Base-by-base conservation (phyloP, 495 filamentous ascomycete genomes). In the Podospora pseudoanserina region DNA sequence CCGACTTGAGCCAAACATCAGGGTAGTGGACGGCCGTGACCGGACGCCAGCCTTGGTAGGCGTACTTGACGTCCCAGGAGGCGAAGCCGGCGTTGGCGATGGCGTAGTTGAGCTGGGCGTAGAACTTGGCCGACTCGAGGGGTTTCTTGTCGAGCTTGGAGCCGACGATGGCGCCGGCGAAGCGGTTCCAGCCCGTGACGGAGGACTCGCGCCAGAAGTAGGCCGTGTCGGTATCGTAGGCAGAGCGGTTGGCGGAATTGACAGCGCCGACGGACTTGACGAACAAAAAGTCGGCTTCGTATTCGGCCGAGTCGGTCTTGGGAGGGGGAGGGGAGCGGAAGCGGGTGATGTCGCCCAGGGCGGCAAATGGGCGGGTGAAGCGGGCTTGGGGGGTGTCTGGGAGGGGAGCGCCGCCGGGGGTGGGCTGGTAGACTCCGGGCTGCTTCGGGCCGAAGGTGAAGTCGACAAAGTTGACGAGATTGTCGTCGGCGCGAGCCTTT, bases 51-150 rank as follows among this genome's bases (percentile, higher is more conserved):
- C 32, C 23, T 39, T 69, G 65, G 60, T 79, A 76, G 23, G 32
- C 23, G 70, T 66, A 78, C 75, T 78, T 79, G 20, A 59, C 64
- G 54, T 76, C 71, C 74, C 75, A 79, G 15, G 69, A 59, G 6
- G 75, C 77, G 55, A 79, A 66, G 4, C 68, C 77, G 0, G 76
- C 77, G 67, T 78, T 79, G 28, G 74, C 73, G n/a, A 79, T 70
- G n/a, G 77, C 77, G 69, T 77, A 78, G 72, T 79, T 77, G 63
- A 79, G 68, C 55, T 76, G 73, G 2, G 77, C 76, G 62, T 75
- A 78, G 67, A 80, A 68, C 65, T 73, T 75, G 70, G 77, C 77
- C 11, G 73, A 76, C 1, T 64, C 73, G 23, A 72, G 13, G 44
- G 75, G 72, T 20, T 78, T 70, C 26, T 65, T 72, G 18, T 71